Evolutionary conservation across 768 basidiomycete genomes (phyloP).

Genomic region (Mycena albidolilacea): DNA sequence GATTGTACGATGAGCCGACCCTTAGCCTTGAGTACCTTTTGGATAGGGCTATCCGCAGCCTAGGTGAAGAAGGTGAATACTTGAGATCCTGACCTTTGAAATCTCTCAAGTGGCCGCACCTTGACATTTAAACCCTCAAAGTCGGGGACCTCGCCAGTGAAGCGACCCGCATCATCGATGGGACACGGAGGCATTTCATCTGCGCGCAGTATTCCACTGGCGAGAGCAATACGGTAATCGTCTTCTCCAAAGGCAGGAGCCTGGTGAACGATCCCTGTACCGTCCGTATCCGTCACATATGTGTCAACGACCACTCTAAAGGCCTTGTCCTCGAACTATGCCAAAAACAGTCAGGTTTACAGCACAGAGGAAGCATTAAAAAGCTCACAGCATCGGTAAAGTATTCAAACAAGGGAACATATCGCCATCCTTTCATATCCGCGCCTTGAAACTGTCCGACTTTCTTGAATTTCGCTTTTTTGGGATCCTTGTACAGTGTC

Average conservation of each 20-base stretch:
- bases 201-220: constrained; percentile 82
- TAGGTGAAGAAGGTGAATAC: constrained; percentile 46
- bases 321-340: constrained; percentile 90
- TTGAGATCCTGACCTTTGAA: not conserved
- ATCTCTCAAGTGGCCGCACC: constrained; percentile 60
- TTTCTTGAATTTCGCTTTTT: constrained; percentile 97
- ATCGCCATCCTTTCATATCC: constrained; percentile 97
- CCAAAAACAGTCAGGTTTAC: not conserved
- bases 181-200: constrained; percentile 98
- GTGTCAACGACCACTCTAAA: constrained; percentile 92
- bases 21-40: constrained; percentile 89
- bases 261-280: constrained; percentile 99
- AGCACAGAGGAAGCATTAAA: not conserved
- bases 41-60: constrained; percentile 96
- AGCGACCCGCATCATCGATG: constrained; percentile 90
- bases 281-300: constrained; percentile 94
- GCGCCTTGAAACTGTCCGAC: constrained; percentile 88
- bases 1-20: constrained; percentile 91
- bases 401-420: constrained; percentile 95
- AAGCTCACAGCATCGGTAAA: constrained; percentile 88
- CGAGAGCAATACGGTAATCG: constrained; percentile 94
- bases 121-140: constrained; percentile 93
- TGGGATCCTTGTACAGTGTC: constrained; percentile 96
- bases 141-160: constrained; percentile 91
- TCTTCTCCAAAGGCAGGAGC: constrained; percentile 99